Percentiles rank a stretch among this genome's conserved stretches.
phyloP scores from a whole-genome alignment of 164 flowering plant species.

The Cinnamomum chago region DNA sequence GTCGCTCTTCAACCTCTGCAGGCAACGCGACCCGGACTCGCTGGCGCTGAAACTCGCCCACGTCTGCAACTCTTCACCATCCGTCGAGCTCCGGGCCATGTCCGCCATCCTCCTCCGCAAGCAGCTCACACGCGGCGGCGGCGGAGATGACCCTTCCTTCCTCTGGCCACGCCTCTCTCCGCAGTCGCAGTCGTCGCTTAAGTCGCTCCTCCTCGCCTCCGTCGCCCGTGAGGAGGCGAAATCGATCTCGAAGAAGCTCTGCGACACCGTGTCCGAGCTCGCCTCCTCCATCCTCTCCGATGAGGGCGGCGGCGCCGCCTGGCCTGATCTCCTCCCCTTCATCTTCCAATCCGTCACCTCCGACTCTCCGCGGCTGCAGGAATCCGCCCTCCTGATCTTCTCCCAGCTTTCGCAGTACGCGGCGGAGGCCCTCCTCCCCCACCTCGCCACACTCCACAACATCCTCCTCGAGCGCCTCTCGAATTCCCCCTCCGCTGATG shows the following conservation, averaged over 20 bases:
- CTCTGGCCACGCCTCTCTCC: slow-evolving; percentile 79
- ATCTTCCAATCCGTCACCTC: slow-evolving; percentile 92
- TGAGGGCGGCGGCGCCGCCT: slow-evolving; percentile 29
- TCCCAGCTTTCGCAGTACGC: slow-evolving; percentile 84
- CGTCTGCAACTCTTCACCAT: slow-evolving; percentile 62
- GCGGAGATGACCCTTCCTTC: slow-evolving; percentile 53
- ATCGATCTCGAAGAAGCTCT: slow-evolving; percentile 73
- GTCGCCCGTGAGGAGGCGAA: slow-evolving; percentile 66
- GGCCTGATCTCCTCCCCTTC: slow-evolving; percentile 96
- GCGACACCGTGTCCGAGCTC: slow-evolving; percentile 90
- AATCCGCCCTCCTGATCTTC: slow-evolving; percentile 80
- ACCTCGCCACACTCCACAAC: slow-evolving; percentile 57
- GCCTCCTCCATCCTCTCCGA: slow-evolving; percentile 79
- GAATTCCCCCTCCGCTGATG: slow-evolving; percentile 47
- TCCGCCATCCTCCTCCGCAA: slow-evolving; percentile 87
- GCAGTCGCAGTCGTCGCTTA: slow-evolving; percentile 59
- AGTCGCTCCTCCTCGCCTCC: slow-evolving; percentile 52
- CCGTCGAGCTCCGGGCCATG: slow-evolving; percentile 81
- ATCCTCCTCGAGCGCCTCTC: slow-evolving; percentile 65
- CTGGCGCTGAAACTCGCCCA: slow-evolving; percentile 72
- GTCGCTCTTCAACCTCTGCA: slow-evolving; percentile 65
- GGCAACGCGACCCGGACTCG: slow-evolving; percentile 69
- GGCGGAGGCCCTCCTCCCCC: slow-evolving; percentile 69
- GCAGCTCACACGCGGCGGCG: slow-evolving; percentile 79
- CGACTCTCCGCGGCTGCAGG: slow-evolving; percentile 59